Conservation (phyloP, 257 asterid genomes). For the Nyctanthes arbortristis region DNA sequence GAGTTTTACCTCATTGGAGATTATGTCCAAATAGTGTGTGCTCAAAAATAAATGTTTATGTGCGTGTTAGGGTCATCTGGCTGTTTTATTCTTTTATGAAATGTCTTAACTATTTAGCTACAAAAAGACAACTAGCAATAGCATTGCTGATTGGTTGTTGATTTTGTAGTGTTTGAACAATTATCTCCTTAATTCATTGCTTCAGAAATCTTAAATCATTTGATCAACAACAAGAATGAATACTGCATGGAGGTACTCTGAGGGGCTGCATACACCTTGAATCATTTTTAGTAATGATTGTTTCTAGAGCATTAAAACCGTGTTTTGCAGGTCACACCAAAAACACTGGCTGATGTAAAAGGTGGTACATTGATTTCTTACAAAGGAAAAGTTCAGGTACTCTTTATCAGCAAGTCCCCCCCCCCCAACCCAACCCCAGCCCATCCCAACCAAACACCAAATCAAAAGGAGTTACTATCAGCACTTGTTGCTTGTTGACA, state of each 20-base stretch:
- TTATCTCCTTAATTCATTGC: conserved; percentile 49
- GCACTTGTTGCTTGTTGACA: too few relatives aligned
- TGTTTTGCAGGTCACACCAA: conserved; percentile 86
- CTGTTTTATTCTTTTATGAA: neutral
- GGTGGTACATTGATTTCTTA: conserved; percentile 97
- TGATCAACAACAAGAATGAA: conserved; percentile 82
- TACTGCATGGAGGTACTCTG: conserved; percentile 95
- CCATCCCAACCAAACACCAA: too few relatives aligned
- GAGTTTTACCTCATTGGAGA: neutral
- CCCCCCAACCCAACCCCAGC: neutral
- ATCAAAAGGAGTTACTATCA: too few relatives aligned
- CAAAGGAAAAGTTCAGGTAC: conserved; percentile 95
- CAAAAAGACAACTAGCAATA: neutral
- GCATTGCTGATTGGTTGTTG: conserved; percentile 4
- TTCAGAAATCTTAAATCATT: conserved; percentile 85
- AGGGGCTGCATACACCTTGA: neutral
- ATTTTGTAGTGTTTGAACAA: conserved; percentile 15
- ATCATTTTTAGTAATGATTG: neutral
- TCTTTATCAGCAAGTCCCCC: neutral
- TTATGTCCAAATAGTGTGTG: neutral
- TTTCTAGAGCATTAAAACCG: conserved; percentile 17
- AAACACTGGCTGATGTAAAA: conserved; percentile 96
- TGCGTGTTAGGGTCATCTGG: neutral
- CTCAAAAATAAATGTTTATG: neutral
- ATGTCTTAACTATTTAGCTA: neutral